Percentiles rank a stretch among this genome's conserved stretches.
phyloP scores from a whole-genome alignment of 108 stramenopile genomes.

The Cyclotella atomus region DNA sequence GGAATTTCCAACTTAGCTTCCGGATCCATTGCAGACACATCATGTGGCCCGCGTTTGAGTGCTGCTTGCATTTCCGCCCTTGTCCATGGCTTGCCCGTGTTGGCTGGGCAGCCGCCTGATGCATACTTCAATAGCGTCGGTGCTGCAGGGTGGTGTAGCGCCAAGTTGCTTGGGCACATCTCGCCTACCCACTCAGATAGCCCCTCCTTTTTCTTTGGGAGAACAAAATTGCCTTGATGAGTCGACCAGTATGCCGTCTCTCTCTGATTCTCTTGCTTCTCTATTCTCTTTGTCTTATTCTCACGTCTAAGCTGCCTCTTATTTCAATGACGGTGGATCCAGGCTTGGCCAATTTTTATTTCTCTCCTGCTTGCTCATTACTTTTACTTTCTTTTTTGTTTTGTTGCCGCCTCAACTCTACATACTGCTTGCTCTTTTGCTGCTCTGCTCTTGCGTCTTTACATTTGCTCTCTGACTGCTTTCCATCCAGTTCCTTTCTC shows the following conservation, averaged over 20 bases:
- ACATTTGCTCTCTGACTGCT: no score
- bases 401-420: neutral
- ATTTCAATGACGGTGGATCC: neutral
- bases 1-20: no score
- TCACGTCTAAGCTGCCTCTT: neutral
- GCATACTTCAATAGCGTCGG: neutral
- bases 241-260: neutral
- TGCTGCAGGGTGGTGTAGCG: constrained; percentile 1
- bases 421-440: no score
- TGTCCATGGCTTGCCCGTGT: neutral
- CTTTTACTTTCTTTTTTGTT: neutral
- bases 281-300: neutral
- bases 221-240: neutral
- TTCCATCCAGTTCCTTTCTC: no score
- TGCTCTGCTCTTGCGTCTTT: no score
- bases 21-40: neutral
- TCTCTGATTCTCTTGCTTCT: neutral
- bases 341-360: neutral
- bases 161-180: neutral
- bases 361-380: no score
- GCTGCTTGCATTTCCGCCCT: neutral
- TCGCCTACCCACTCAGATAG: neutral
- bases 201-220: neutral
- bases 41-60: neutral
- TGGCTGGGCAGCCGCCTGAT: neutral